Conservation (phyloP, 2,329 filamentous ascomycete species). For the Orbilia quercus region DNA sequence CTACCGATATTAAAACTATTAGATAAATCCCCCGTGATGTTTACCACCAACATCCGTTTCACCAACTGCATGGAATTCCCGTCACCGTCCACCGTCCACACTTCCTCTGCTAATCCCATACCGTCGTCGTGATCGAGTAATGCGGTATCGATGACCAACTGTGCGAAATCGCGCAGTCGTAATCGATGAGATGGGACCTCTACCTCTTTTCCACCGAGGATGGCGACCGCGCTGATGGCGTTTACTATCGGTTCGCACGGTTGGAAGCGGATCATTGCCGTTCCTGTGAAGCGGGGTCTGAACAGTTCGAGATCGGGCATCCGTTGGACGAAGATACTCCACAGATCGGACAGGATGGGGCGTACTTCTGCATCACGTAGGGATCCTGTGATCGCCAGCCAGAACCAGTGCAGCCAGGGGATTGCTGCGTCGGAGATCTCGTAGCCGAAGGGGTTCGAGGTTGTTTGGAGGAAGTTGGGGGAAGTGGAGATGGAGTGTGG, state of each 20-base stretch:
- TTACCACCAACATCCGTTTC: constrained; percentile 1
- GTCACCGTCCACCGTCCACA: neutral
- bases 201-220: neutral
- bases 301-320: constrained; percentile 30
- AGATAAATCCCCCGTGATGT: neutral
- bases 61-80: neutral
- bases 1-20: too few relatives aligned
- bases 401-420: constrained; percentile 30
- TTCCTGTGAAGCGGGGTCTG: constrained; percentile 8
- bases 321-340: neutral
- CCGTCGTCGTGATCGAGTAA: constrained; percentile 12
- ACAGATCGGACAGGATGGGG: neutral
- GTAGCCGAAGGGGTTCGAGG: constrained; percentile 17
- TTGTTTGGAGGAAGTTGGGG: neutral
- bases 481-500: constrained; percentile 12
- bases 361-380: neutral
- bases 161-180: constrained; percentile 5
- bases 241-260: neutral
- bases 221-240: neutral
- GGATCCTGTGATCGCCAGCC: constrained; percentile 10
- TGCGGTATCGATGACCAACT: constrained; percentile 11
- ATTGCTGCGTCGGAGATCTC: constrained; percentile 21
- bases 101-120: constrained; percentile 4
- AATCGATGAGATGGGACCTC: constrained; percentile 1
- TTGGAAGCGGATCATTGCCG: neutral